phyloP scores from a whole-genome alignment of 192 early-diverging fungal species.

The Umbelopsis isabellina region DNA sequence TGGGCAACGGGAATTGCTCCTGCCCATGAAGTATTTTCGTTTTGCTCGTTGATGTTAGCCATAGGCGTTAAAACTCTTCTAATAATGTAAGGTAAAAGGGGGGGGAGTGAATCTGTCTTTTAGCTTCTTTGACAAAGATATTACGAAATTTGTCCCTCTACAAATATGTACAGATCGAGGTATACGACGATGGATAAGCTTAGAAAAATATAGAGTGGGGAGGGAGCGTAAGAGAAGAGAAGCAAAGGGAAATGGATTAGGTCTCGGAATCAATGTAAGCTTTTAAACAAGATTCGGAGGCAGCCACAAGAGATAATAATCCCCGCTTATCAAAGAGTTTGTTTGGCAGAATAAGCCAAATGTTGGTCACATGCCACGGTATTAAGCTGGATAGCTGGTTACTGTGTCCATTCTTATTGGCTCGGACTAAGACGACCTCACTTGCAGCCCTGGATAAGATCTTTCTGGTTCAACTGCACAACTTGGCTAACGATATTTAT shows the following conservation, averaged over 20 bases:
- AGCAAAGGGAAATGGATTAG: no score
- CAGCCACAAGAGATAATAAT: neutral
- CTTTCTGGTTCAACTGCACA: no score
- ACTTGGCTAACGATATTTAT: no score
- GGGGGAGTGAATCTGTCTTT: neutral
- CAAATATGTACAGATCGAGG: slow-evolving; percentile 25
- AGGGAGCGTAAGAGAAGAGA: neutral
- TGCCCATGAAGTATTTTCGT: slow-evolving; percentile 71
- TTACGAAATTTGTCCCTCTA: neutral
- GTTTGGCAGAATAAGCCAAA: neutral
- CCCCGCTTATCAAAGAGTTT: slow-evolving; percentile 15
- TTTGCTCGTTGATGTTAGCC: slow-evolving; percentile 7
- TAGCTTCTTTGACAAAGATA: neutral
- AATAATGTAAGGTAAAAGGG: neutral
- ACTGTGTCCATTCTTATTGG: no score
- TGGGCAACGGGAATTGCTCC: slow-evolving; percentile 82
- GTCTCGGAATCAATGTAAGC: no score
- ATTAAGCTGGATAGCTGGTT: no score
- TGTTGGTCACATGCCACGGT: slow-evolving; percentile 10
- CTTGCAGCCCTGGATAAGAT: no score
- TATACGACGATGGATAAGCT: slow-evolving; percentile 5
- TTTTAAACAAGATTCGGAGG: no score
- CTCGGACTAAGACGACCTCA: no score
- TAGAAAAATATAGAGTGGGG: slow-evolving; percentile 17
- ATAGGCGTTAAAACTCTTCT: neutral